Base-by-base conservation (phyloP, 331 rosid species). In the Phaseolus coccineus region DNA sequence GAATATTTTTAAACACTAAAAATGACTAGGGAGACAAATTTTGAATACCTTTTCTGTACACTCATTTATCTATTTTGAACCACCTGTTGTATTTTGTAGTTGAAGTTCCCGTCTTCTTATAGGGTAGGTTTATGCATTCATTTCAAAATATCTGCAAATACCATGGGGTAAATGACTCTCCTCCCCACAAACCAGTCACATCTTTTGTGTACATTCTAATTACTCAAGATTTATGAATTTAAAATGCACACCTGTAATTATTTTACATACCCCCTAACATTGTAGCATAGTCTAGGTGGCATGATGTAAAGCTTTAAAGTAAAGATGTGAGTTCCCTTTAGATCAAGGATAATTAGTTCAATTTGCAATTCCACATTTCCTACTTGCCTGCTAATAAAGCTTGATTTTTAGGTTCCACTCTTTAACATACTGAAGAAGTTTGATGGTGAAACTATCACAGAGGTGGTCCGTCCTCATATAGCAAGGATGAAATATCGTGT, bases 351-450 rank as follows among this genome's bases (percentile, higher is more conserved):
- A 75, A 52, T 25, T 42, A 16, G 51, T 75, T 75, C 22, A 46
- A 12, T 75, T 35, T 64, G 37, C 67, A 58, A 5, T 42, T 72
- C 3, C 52, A 22, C 44, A 31, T 62, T 35, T 30, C 22, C 31
- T 31, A 35, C 40, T 40, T 75, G 66, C 33, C 28, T 56, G 71
- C 83, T 83, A 74, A 79, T 70, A 62, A 39, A 64, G 63, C 77
- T 74, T 78, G 42, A 52, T 80, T 81, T 81, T 42, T 78, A 96
- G 99, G 99, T 96, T 78, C 98, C 98, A 16, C 94, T 96, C 71
- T 93, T 96, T 83, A 96, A 96, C 86, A 96, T 96, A 68, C 80
- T 96, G 69, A 96, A 93, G 89, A 96, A 96, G 89, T 96, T 96
- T 82, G 99, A 96, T 46, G 98, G 99, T 33, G 96, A 93, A 88